These are phyloP conservation scores for Hamamelis virginiana DNA, from an alignment of 164 flowering plant species.

Conservation along the genomic window DNA sequence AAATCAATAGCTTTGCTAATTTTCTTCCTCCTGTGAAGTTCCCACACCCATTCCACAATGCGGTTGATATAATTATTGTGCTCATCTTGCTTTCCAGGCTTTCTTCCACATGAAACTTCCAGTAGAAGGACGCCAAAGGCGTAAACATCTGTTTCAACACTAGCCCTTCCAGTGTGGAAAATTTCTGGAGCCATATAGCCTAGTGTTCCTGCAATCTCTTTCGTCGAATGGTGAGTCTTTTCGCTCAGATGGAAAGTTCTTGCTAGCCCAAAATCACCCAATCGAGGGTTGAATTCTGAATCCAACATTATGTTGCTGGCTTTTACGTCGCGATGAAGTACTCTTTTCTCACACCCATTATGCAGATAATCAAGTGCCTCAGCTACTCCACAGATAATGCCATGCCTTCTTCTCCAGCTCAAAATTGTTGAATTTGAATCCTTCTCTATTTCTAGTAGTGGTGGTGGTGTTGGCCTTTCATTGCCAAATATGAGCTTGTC, in stretches of 20 bases:
- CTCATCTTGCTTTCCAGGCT: slow-evolving; percentile 24
- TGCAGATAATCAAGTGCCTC: slow-evolving; percentile 50
- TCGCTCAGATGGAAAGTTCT: slow-evolving; percentile 26
- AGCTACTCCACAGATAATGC: slow-evolving; percentile 43
- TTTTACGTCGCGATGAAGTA: slow-evolving; percentile 48
- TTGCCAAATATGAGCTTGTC: slow-evolving; percentile 43
- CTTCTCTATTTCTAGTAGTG: not conserved
- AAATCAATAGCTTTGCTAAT: not conserved
- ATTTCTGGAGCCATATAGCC: slow-evolving; percentile 58
- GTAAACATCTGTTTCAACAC: slow-evolving; percentile 40
- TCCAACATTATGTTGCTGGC: slow-evolving; percentile 53
- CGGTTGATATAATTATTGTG: slow-evolving; percentile 15
- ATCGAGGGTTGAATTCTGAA: slow-evolving; percentile 32
- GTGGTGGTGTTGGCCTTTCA: not conserved
- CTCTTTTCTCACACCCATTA: slow-evolving; percentile 33
- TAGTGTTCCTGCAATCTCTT: slow-evolving; percentile 44
- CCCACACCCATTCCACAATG: slow-evolving; percentile 45
- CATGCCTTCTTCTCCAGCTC: slow-evolving; percentile 45
- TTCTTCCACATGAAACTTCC: slow-evolving; percentile 42
- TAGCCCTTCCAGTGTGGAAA: slow-evolving; percentile 36
- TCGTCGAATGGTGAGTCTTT: slow-evolving; percentile 37
- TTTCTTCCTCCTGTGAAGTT: slow-evolving; percentile 11
- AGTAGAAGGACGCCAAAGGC: slow-evolving; percentile 40
- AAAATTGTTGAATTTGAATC: slow-evolving; percentile 12
- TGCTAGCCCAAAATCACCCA: slow-evolving; percentile 55